Evolutionary conservation across 1,139 yeast genomes (phyloP).

Genomic region (Meyerozyma elateridarum): DNA sequence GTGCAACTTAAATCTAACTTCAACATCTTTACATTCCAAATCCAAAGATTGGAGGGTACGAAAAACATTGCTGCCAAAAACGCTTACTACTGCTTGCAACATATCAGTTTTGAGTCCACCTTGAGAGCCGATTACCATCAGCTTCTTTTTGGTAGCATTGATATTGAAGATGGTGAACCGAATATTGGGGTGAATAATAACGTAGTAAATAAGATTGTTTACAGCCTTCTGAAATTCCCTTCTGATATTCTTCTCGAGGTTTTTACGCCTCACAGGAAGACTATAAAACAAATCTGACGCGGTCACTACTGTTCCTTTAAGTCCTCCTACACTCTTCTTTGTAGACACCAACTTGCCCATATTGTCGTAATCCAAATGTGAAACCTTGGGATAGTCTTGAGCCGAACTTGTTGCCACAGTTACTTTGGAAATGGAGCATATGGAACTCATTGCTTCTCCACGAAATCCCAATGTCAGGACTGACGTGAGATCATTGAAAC

Average conservation of each 20-base stretch:
- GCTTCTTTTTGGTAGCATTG: constrained; percentile 44
- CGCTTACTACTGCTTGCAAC: constrained; percentile 53
- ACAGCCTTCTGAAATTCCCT: constrained; percentile 70
- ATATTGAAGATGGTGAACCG: constrained; percentile 57
- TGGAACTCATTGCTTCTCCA: constrained; percentile 79
- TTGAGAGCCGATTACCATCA: constrained; percentile 44
- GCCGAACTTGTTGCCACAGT: constrained; percentile 53
- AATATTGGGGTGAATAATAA: constrained; percentile 54
- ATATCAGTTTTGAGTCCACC: constrained; percentile 34
- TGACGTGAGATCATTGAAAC: constrained; percentile 51
- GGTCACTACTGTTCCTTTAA: constrained; percentile 54
- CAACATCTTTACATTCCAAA: constrained; percentile 21
- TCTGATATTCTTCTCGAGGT: constrained; percentile 61
- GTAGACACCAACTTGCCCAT: constrained; percentile 43
- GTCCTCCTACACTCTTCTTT: constrained; percentile 43
- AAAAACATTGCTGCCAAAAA: constrained; percentile 66
- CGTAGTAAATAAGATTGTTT: constrained; percentile 59
- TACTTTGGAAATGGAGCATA: constrained; percentile 57
- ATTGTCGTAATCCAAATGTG: constrained; percentile 46
- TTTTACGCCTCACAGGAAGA: constrained; percentile 72
- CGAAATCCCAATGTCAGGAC: constrained; percentile 70
- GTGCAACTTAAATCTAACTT: constrained; percentile 17
- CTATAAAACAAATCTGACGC: constrained; percentile 53
- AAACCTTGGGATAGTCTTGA: constrained; percentile 51
- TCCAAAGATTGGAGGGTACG: constrained; percentile 52